These are phyloP conservation scores for Phalaenopsis aphrodite DNA, from an alignment of 106 monocot genomes.

Conservation along the genomic window DNA sequence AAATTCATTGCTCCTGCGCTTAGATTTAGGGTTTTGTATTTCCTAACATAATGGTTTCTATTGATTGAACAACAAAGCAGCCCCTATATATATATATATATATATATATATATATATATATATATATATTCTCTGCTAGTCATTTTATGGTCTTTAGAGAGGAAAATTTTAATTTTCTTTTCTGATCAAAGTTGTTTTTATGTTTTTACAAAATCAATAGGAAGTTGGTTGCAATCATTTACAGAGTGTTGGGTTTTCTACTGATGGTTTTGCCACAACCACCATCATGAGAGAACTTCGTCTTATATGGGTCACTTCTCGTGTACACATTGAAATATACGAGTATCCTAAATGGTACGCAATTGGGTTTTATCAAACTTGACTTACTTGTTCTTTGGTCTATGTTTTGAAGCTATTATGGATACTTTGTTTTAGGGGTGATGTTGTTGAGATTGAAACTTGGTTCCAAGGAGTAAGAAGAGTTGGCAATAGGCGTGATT, in stretches of 20 bases:
- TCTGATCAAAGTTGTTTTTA: not conserved
- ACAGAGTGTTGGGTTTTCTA: conserved; percentile 95
- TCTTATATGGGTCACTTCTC: conserved; percentile 96
- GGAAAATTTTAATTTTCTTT: not conserved
- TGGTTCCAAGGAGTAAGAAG: conserved; percentile 97
- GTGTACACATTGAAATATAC: conserved; percentile 98
- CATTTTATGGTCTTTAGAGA: not conserved
- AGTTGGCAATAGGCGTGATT: conserved; percentile 90
- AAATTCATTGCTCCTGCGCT: too few relatives aligned
- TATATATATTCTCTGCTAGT: not conserved
- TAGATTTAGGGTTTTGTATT: too few relatives aligned
- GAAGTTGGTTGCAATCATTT: conserved; percentile 98
- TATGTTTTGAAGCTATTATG: not conserved
- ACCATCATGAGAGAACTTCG: conserved; percentile 83
- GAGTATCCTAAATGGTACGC: conserved; percentile 87
- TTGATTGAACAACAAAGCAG: not conserved
- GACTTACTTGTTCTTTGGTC: not conserved
- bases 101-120: too few relatives aligned
- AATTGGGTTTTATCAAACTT: not conserved
- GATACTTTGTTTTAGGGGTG: conserved; percentile 50
- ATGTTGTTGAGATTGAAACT: conserved; percentile 96
- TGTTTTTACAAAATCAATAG: conserved; percentile 18
- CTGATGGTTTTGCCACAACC: conserved; percentile 98
- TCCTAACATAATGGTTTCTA: not conserved
- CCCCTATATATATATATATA: not conserved